A percentile compares a stretch with the other conserved stretches of the same genome.
Evolutionary conservation across 2,329 filamentous ascomycete species (phyloP).

Genomic region (Diaporthe humulicola): DNA sequence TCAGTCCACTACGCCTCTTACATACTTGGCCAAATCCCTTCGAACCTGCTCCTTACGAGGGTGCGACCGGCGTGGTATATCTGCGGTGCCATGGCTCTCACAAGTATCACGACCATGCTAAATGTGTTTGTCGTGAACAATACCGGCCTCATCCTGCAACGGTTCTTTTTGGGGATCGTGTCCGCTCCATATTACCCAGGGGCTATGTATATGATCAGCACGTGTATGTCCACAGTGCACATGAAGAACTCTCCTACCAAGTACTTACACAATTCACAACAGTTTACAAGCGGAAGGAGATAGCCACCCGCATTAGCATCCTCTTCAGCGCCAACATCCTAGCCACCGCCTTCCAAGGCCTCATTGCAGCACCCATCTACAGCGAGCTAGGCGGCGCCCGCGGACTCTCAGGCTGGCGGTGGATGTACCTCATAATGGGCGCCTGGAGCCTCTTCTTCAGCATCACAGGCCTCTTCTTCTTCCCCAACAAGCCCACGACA

Average conservation of each 20-base stretch:
- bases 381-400: slow-evolving; percentile 60
- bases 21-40: slow-evolving; percentile 60
- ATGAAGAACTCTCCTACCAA: rapidly evolving
- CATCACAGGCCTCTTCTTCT: slow-evolving; percentile 46
- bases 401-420: slow-evolving; percentile 56
- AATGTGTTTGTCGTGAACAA: not conserved
- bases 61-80: slow-evolving; percentile 45
- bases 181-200: slow-evolving; percentile 52
- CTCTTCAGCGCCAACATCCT: slow-evolving; percentile 72
- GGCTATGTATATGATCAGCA: slow-evolving; percentile 64
- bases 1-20: slow-evolving; percentile 48
- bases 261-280: slow-evolving; percentile 40
- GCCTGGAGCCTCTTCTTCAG: slow-evolving; percentile 14
- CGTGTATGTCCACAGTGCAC: not conserved
- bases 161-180: slow-evolving; percentile 57
- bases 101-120: slow-evolving; percentile 45
- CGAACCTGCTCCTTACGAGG: slow-evolving; percentile 57
- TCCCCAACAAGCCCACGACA: slow-evolving; percentile 51
- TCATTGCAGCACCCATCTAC: slow-evolving; percentile 75
- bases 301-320: slow-evolving; percentile 71
- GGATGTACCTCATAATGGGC: slow-evolving; percentile 41
- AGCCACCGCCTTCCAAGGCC: slow-evolving; percentile 76
- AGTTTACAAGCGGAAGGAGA: slow-evolving; percentile 77
- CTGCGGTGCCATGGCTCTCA: slow-evolving; percentile 47
- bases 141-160: slow-evolving; percentile 54